A percentile compares a stretch with the other conserved stretches of the same genome.
phyloP scores from a whole-genome alignment of 495 filamentous ascomycete genomes.

The Astrocystis sublimbata region DNA sequence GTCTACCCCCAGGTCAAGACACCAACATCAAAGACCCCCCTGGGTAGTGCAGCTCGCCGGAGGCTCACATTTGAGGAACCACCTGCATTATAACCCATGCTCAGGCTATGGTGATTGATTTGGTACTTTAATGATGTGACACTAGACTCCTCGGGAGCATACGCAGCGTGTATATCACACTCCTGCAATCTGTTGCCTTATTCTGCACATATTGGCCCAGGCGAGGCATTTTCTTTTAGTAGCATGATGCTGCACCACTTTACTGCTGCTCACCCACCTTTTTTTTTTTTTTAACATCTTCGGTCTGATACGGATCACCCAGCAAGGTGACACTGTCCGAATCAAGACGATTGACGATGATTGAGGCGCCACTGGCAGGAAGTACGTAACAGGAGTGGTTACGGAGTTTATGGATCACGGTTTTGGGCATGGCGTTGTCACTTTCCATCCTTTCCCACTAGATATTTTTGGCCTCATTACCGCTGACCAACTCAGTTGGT shows the following conservation, averaged over 20 bases:
- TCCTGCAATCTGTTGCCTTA: not conserved
- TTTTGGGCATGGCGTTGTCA: constrained; percentile 10
- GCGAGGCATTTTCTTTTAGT: not conserved
- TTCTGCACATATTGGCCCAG: not conserved
- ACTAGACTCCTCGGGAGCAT: constrained; percentile 3
- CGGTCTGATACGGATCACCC: not conserved
- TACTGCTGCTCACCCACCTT: too few species aligned
- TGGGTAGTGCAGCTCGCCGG: constrained; percentile 41
- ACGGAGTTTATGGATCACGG: constrained; percentile 14
- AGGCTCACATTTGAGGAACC: constrained; percentile 51
- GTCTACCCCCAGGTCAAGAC: constrained; percentile 30
- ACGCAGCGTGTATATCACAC: constrained; percentile 3
- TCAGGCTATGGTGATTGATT: constrained; percentile 4
- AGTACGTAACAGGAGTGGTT: constrained; percentile 11
- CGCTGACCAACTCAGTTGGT: not conserved
- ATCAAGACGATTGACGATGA: not conserved
- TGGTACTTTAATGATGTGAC: not conserved
- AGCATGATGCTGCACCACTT: not conserved
- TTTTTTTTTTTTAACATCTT: constrained; percentile 4
- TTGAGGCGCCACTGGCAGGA: not conserved
- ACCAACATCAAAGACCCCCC: constrained; percentile 42
- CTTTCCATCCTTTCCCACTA: not conserved
- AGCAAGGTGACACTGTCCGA: not conserved
- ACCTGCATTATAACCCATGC: constrained; percentile 20
- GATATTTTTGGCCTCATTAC: not conserved